Conservation (phyloP, 2,329 filamentous ascomycete species). For the Ascosphaera aggregata region DNA sequence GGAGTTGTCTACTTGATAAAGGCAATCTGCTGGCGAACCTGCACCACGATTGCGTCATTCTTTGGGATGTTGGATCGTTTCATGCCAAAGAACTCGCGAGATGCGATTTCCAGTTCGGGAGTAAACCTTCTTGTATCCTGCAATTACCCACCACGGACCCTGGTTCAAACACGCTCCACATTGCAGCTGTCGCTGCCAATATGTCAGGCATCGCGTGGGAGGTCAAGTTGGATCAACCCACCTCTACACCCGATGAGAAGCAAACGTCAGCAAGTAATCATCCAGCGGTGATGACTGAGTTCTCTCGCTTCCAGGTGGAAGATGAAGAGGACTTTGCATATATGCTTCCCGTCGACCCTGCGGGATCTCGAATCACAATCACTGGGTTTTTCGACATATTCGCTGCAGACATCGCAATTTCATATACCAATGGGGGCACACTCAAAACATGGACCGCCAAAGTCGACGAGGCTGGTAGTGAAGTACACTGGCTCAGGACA, state of each 20-base stretch:
- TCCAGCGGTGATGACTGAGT: conserved; percentile 33
- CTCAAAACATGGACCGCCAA: conserved; percentile 72
- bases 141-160: conserved; percentile 37
- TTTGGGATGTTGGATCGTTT: conserved; percentile 54
- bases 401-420: conserved; percentile 64
- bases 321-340: conserved; percentile 25
- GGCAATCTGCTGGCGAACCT: conserved; percentile 65
- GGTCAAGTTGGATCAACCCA: conserved; percentile 36
- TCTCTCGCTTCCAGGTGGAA: conserved; percentile 45
- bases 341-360: conserved; percentile 66
- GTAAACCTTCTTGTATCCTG: conserved; percentile 59
- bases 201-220: conserved; percentile 68
- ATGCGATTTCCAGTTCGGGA: conserved; percentile 33
- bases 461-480: conserved; percentile 34
- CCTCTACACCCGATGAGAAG: conserved; percentile 25
- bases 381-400: conserved; percentile 72
- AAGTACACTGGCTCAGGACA: conserved; percentile 61
- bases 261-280: no score
- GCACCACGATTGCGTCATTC: conserved; percentile 41
- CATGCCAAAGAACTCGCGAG: conserved; percentile 35
- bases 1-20: conserved; percentile 54
- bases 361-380: conserved; percentile 44
- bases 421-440: conserved; percentile 51
- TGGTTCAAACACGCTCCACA: conserved; percentile 30
- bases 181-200: conserved; percentile 62